Base-by-base conservation (phyloP, 805 yeast species). In the Nakazawaea populi region DNA sequence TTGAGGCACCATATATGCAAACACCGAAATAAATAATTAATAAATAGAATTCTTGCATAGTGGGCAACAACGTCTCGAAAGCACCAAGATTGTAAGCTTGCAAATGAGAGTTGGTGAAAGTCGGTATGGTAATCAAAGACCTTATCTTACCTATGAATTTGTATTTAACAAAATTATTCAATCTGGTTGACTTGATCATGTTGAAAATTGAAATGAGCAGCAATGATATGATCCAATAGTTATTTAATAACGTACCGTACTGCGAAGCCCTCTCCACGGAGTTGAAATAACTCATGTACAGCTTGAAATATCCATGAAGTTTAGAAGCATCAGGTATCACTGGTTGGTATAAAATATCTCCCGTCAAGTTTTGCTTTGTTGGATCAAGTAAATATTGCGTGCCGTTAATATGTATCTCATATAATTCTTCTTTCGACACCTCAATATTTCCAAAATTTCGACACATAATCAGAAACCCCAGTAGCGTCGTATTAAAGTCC, bases 41-140 rank as follows among this genome's bases (percentile, higher is more conserved):
- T 9, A 61, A 45, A 1, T 54, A 12, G 2, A 60, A 45, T 46
- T 64, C 68, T 48, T 59, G 65, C 1, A 54, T 52, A 7, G 65
- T 59, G n/a, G 68, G 68, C 14, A 64, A 30, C 11, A 64, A 43
- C 28, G 62, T 48, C 24, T 59, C 59, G 45, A 60, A 54, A 5
- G 56, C 18, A 9, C 30, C 18, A 34, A 55, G 47, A 30, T 56
- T 58, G 53, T 55, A 57, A 6, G 65, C 62, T 44, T 56, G 58
- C 24, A 56, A 51, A 54, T 64, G 67, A 6, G 47, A 47, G 3
- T 56, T 54, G 2, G 42, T 29, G 3, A 52, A 32, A 6, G 59
- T 56, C 2, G 66, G 66, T 10, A 62, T n/a, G 1, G 61, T 54
- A n/a, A 58, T 6, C 3, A 30, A 34, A 2, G 58, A 55, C 38